A percentile compares a stretch with the other conserved stretches of the same genome.
These are phyloP conservation scores for Adenanthera pavonina DNA, from an alignment of 306 rosid species.

Conservation along the genomic window DNA sequence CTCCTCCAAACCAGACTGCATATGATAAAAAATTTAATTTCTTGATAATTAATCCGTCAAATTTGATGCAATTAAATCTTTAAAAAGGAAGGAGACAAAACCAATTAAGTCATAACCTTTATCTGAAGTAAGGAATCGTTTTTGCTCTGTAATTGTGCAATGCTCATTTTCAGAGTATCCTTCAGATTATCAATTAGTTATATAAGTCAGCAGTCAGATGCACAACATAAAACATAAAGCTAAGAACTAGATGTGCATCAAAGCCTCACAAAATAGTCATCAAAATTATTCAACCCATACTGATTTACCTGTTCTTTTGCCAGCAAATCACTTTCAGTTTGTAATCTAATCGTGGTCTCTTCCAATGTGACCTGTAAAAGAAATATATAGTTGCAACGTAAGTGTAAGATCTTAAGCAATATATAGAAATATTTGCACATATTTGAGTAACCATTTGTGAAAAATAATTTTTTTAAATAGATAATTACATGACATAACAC, in stretches of 20 bases:
- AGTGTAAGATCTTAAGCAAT: conserved; percentile 26
- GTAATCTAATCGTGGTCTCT: conserved; percentile 57
- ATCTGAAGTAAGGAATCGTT: conserved; percentile 61
- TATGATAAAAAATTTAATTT: conserved; percentile 35
- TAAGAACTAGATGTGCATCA: conserved; percentile 15
- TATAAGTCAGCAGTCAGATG: conserved; percentile 26
- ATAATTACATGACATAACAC: background rate
- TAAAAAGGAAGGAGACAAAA: background rate
- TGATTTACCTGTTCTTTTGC: conserved; percentile 37
- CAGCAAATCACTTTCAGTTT: conserved; percentile 35
- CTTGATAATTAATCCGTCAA: conserved; percentile 36
- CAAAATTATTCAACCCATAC: conserved; percentile 33
- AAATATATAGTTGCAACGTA: conserved; percentile 33
- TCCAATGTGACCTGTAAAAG: conserved; percentile 59
- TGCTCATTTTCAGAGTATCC: conserved; percentile 63
- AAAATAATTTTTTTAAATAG: background rate
- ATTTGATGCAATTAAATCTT: conserved; percentile 14
- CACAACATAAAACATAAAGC: conserved; percentile 24
- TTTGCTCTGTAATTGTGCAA: conserved; percentile 58
- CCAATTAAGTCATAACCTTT: conserved; percentile 51
- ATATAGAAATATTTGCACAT: background rate
- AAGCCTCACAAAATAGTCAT: conserved; percentile 25
- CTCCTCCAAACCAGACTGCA: conserved; percentile 61
- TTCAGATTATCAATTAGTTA: conserved; percentile 45
- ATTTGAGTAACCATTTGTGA: background rate